Conservation (phyloP, 768 basidiomycete species). For the Thelephora aurantiotincta region DNA sequence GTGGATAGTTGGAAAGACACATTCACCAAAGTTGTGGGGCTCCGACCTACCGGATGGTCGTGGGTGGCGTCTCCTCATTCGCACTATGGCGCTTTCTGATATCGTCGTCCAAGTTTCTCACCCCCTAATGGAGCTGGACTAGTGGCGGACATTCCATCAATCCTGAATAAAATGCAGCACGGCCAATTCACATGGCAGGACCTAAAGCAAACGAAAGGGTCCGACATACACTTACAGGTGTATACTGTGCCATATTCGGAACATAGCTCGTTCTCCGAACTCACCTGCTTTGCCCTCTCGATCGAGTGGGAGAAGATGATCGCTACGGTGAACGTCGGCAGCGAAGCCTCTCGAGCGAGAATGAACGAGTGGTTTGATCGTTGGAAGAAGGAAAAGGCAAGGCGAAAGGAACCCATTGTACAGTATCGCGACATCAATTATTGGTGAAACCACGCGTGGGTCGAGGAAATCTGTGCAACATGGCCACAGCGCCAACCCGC, state of each 20-base stretch:
- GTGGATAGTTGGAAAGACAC: constrained; percentile 56
- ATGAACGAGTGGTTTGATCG: constrained; percentile 83
- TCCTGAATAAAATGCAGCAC: constrained; percentile 55
- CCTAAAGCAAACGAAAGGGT: constrained; percentile 56
- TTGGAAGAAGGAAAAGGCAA: constrained; percentile 76
- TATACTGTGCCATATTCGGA: constrained; percentile 90
- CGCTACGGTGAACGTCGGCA: constrained; percentile 87
- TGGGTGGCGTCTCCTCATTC: constrained; percentile 24
- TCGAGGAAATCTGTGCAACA: too few relatives aligned
- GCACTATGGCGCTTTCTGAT: background rate
- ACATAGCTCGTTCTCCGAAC: constrained; percentile 90
- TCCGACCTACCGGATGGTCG: constrained; percentile 96
- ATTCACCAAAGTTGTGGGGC: constrained; percentile 64
- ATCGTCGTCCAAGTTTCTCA: constrained; percentile 28
- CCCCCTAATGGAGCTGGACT: too few relatives aligned
- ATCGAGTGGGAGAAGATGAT: constrained; percentile 82
- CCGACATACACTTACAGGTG: constrained; percentile 52
- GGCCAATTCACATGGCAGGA: constrained; percentile 56
- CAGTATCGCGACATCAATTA: constrained; percentile 28
- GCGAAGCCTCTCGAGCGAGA: constrained; percentile 56
- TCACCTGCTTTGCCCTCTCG: constrained; percentile 90
- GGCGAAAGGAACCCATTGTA: constrained; percentile 25
- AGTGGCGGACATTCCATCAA: constrained; percentile 19
- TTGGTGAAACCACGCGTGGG: constrained; percentile 20
- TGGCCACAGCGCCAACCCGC: too few relatives aligned